Base-by-base conservation (phyloP, 1,284 basidiomycete species). In the Boletus albobrunnescens region DNA sequence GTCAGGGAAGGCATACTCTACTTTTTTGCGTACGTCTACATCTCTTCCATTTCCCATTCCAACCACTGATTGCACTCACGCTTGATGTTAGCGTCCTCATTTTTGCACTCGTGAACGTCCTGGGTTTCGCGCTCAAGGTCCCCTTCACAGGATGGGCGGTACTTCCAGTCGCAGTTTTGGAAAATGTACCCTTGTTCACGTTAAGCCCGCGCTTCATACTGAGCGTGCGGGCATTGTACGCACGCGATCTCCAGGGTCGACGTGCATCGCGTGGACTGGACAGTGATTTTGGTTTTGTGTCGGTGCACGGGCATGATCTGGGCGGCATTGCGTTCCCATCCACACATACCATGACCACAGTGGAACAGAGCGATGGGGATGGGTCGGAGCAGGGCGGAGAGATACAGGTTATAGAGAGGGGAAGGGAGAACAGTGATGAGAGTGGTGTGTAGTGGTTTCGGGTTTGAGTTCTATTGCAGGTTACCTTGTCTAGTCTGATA, bases 181-280 rank as follows among this genome's bases (percentile, higher is more conserved):
- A 36, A 20, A 36, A 30, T 14, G 33, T 44, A 8, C 51, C 50
- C 1, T 27, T 43, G 26, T 40, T 43, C 32, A 43, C 50, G 20
- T 38, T 52, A 32, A 20, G 33, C 4, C 44, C 51, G 1, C 44
- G 51, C 6, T 43, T 52, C 28, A 43, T 52, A 24, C 10, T 52
- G 44, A 52, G 27, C 14, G 6, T 52, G 33, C 51, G 51, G 9
- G 28, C 16, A 12, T 20, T 52, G 32, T 43, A 52, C 16, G 41
- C 11, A 2, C 32, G 17, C 20, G 45, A 47, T 20, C 17, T 35
- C 14, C 30, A 8, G 13, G 30, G 31, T 26, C 28, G 20, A 26
- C 8, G n/a, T 7, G 13, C 10, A 17, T 20, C 19, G 13, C 3
- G 10, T 12, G 31, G 22, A 17, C 19, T 47, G 4, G 50, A 52